Evolutionary conservation across 1,284 basidiomycete genomes (phyloP).

Genomic region (Mycena sp.): DNA sequence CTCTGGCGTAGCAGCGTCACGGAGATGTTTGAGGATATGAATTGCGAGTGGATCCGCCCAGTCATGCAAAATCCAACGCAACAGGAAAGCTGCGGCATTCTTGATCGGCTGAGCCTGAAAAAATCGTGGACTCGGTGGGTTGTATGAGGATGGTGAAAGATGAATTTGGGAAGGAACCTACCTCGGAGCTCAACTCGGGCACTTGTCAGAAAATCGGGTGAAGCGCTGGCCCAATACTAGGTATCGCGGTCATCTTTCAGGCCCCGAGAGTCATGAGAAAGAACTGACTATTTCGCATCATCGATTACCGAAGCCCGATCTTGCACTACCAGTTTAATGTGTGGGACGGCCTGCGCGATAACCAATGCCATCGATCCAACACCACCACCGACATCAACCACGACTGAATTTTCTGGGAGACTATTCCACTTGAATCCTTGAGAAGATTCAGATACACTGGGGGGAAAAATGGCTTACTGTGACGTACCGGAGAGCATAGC

Average conservation of each 20-base stretch:
- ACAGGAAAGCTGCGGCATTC: constrained; percentile 41
- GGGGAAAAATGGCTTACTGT: neutral
- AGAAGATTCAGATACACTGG: neutral
- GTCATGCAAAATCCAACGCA: constrained; percentile 46
- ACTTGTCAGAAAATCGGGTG: constrained; percentile 22
- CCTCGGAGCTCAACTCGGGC: constrained; percentile 29
- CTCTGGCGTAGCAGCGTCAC: constrained; percentile 35
- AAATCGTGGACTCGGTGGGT: constrained; percentile 42
- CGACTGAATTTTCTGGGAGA: constrained; percentile 31
- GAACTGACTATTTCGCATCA: constrained; percentile 19
- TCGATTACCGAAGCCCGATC: constrained; percentile 39
- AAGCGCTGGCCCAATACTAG: constrained; percentile 25
- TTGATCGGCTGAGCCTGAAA: constrained; percentile 43
- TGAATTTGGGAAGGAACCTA: neutral
- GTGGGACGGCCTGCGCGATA: constrained; percentile 34
- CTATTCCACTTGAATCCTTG: constrained; percentile 39
- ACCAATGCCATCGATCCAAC: constrained; percentile 36
- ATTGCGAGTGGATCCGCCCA: constrained; percentile 40
- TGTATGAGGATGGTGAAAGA: neutral
- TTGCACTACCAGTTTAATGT: constrained; percentile 41
- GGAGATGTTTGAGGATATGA: constrained; percentile 40
- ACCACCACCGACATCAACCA: constrained; percentile 46
- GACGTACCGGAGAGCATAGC: constrained; percentile 21
- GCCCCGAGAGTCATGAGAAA: too few species aligned
- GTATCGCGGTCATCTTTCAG: neutral